Evolutionary conservation across 441 rosid genomes (phyloP).

Genomic region (Metrosideros polymorpha): DNA sequence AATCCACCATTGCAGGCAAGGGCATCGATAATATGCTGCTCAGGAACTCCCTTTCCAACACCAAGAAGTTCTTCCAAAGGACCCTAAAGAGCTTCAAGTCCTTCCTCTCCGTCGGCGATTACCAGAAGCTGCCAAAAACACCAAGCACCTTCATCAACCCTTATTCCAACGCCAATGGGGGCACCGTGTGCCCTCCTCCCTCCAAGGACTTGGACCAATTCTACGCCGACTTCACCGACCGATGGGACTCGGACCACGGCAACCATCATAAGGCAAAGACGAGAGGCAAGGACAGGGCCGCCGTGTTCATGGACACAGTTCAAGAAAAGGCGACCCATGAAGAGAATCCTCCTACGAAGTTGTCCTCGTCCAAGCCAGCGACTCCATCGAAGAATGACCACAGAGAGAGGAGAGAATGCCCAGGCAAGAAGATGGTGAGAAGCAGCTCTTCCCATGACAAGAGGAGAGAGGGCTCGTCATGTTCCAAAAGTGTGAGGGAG

Average conservation of each 20-base stretch:
- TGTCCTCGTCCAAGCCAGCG: background rate
- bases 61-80: conserved; percentile 56
- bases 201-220: conserved; percentile 25
- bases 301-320: background rate
- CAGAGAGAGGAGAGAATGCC: background rate
- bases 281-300: conserved; percentile 2
- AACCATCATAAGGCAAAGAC: background rate
- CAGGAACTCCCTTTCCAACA: conserved; percentile 45
- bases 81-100: conserved; percentile 45
- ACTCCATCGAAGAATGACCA: background rate
- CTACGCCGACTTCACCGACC: conserved; percentile 19
- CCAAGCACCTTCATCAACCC: conserved; percentile 13
- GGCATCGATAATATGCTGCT: conserved; percentile 32
- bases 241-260: conserved; percentile 13
- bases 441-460: background rate
- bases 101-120: conserved; percentile 33
- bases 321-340: background rate
- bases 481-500: conserved; percentile 3
- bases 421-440: background rate
- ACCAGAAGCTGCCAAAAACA: conserved; percentile 59
- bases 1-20: background rate
- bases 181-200: background rate
- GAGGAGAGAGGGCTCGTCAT: background rate
- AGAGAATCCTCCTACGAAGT: conserved; percentile 14
- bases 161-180: background rate